phyloP scores from a whole-genome alignment of 2,329 filamentous ascomycete genomes.

The Endoconidiophora polonica region DNA sequence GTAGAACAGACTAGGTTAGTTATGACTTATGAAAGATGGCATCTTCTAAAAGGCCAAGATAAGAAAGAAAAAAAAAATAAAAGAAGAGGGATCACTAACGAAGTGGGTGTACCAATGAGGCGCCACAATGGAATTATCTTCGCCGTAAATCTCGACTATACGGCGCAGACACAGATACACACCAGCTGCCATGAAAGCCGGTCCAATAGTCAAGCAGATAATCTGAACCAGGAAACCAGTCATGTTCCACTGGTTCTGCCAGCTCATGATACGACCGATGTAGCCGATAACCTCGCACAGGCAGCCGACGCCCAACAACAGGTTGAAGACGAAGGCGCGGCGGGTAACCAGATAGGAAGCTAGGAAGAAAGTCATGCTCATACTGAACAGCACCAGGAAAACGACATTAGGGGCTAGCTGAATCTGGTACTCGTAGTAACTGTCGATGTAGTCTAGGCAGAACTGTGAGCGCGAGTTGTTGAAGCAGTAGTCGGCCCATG shows the following conservation, averaged over 20 bases:
- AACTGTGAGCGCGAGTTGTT: conserved; percentile 16
- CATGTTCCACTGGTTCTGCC: conserved; percentile 40
- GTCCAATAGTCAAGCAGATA: conserved; percentile 44
- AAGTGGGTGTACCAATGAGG: conserved; percentile 33
- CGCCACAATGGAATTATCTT: conserved; percentile 30
- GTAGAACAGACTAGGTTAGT: conserved; percentile 16
- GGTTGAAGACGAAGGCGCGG: conserved; percentile 31
- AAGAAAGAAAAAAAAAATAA: too few species aligned
- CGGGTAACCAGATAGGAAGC: conserved; percentile 26
- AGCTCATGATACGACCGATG: conserved; percentile 36
- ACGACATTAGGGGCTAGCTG: conserved; percentile 34
- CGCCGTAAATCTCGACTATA: conserved; percentile 31
- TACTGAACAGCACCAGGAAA: conserved; percentile 33
- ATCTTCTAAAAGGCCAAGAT: conserved; percentile 11
- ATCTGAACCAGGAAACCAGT: conserved; percentile 44
- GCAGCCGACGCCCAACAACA: conserved; percentile 38
- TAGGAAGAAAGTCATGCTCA: conserved; percentile 27
- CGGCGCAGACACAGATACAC: conserved; percentile 44
- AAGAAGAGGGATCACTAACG: conserved; percentile 16
- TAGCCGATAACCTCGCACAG: conserved; percentile 46
- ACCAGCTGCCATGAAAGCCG: conserved; percentile 46
- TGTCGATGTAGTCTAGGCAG: conserved; percentile 20
- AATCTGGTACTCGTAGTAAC: conserved; percentile 37
- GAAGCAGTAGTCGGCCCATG: conserved; percentile 17
- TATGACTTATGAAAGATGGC: conserved; percentile 15